Base-by-base conservation (phyloP, 768 basidiomycete species). In the Daedalea quercina region DNA sequence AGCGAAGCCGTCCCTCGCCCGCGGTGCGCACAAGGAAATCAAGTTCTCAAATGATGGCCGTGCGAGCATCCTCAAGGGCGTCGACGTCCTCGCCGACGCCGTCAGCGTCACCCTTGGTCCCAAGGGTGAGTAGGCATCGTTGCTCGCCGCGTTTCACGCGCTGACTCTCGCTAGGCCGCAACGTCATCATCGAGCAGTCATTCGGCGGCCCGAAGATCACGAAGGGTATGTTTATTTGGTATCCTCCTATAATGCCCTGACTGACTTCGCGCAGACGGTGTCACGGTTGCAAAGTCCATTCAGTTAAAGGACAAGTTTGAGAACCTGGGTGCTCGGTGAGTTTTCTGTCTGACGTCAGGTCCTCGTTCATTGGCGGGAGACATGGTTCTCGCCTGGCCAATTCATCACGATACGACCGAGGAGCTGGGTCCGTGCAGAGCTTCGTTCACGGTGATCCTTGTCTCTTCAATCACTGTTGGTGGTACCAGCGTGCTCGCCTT, bases 181-280 rank as follows among this genome's bases (percentile, higher is more conserved):
- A 96, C 70, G 95, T 98, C 67, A 98, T 98, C 75, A 96, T 98
- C 64, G 95, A 97, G 73, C 89, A 92, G 75, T 78, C 87, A 42
- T 92, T 79, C 63, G 90, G 90, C 58, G 85, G 88, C 31, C 89
- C 90, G 47, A 94, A 96, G 75, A 96, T 97, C 68, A 97, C 94
- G 63, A 97, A 96, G 72, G 92, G 90, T 90, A 53, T 47, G 78
- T 70, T 11, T 24, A 43, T 28, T 20, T 41, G 28, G 26, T 24
- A 24, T 35, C 11, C 33, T 37, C 12, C 48, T 35, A 33, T 35
- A 24, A 20, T 12, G n/a, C 47, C 17, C 28, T 42, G 8, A 25
- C 41, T 43, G 4, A 42, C 25, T 15, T 7, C 33, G 22, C 43
- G 20, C 44, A 91, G 93, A 97, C 69, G 95, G 94, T 83, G 95